Conservation (phyloP, 305 asterid species). For the Fraxinus xanthoxyloides region DNA sequence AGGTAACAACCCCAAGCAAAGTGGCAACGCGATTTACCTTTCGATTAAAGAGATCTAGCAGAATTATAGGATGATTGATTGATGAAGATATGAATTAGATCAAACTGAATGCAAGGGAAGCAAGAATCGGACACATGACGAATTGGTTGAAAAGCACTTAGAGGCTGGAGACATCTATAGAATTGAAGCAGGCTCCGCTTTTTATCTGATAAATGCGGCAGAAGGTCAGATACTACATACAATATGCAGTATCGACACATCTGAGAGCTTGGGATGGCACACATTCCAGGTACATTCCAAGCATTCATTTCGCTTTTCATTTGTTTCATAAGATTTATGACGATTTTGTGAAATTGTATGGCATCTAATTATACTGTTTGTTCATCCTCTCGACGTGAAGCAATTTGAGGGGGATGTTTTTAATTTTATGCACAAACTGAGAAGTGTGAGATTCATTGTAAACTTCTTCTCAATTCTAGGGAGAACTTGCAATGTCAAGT, state of each 20-base stretch:
- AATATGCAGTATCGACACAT: slow-evolving; percentile 64
- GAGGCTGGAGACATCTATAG: slow-evolving; percentile 69
- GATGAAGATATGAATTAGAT: not conserved
- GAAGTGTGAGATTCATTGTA: not conserved
- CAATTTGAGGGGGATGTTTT: too few species aligned
- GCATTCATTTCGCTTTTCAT: not conserved
- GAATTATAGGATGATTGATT: not conserved
- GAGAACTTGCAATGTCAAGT: not conserved
- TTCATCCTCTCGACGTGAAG: too few species aligned
- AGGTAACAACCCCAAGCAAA: not conserved
- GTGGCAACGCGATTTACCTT: not conserved
- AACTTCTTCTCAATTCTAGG: not conserved
- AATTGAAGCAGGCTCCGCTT: slow-evolving; percentile 69
- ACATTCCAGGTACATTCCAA: slow-evolving; percentile 48
- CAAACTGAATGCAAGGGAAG: slow-evolving; percentile 53
- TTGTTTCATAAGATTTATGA: not conserved
- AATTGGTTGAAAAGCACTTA: slow-evolving; percentile 56
- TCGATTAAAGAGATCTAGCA: not conserved
- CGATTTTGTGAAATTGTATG: not conserved
- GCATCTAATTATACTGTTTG: too few species aligned
- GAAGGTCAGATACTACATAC: slow-evolving; percentile 67
- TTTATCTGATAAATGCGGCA: slow-evolving; percentile 58
- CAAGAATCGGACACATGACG: slow-evolving; percentile 74
- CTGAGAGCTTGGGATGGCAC: slow-evolving; percentile 45
- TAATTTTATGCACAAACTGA: too few species aligned